Base-by-base conservation (phyloP, 768 basidiomycete species). In the Suillus lakei region DNA sequence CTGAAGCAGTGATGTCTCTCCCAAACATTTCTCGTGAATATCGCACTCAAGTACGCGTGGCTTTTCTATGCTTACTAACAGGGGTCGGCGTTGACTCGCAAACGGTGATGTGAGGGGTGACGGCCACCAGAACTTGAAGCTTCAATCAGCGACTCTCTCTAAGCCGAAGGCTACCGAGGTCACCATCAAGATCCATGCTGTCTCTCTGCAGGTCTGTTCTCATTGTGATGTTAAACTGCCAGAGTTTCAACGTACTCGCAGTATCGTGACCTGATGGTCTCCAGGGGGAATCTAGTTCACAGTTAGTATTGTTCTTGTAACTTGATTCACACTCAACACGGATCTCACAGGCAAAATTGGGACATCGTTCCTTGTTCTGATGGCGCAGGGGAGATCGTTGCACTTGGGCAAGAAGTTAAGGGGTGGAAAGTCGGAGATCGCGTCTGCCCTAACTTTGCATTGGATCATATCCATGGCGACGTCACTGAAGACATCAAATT, bases 361-460 rank as follows among this genome's bases (percentile, higher is more conserved):
- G 68, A 78, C 30, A 65, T 73, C 39, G 67, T 80, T 41, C 77
- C 77, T 8, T 72, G 73, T 28, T 82, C 88, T 1, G 87, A 89
- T 68, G 81, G 83, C 74, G 85, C 87, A 21, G 87, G 88, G 15
- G 86, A 88, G 68, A 77, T 89, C 56, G 73, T 87, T 38, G 79
- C 83, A 1, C 70, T 86, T 13, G 78, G 81, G 8, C 70, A 69
- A 34, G 76, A 75, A 3, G 78, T 79, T 51, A 83, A 74, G 34
- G 76, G 72, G 5, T 88, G 85, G 86, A 82, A 81, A 68, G 70
- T 74, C 5, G 86, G 87, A n/a, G 86, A 88, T 64, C 83, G 85
- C 28, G 85, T 89, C 63, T 84, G 77, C 66, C 80, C 86, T 10
- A 88, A 86, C 72, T 85, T 88, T 65, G 71, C 79, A 5, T 60